A percentile compares a stretch with the other conserved stretches of the same genome.
Evolutionary conservation across 176 grass and related monocot species (phyloP).

Genomic region (Musa schizocarpa): DNA sequence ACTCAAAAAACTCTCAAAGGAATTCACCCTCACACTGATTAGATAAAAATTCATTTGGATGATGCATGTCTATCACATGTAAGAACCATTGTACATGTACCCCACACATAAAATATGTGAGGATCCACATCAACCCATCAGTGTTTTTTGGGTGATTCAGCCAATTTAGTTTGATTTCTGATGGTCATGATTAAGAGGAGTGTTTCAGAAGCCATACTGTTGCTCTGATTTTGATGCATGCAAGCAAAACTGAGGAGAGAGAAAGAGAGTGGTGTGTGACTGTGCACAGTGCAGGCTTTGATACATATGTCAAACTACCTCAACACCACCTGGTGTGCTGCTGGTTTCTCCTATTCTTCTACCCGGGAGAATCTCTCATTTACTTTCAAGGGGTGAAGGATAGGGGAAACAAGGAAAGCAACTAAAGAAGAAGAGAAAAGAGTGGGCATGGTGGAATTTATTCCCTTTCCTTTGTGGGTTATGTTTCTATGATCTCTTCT

Average conservation of each 20-base stretch:
- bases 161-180: conserved; percentile 23
- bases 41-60: too few relatives aligned
- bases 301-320: conserved; percentile 29
- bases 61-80: too few relatives aligned
- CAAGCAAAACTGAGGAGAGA: conserved; percentile 17
- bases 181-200: conserved; percentile 60
- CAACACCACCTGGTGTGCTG: conserved; percentile 35
- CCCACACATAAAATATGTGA: too few relatives aligned
- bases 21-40: too few relatives aligned
- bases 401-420: neutral
- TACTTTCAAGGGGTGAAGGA: neutral
- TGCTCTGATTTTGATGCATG: conserved; percentile 89
- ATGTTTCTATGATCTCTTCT: neutral
- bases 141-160: neutral
- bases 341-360: neutral
- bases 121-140: neutral
- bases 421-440: conserved; percentile 15
- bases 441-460: neutral
- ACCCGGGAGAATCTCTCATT: neutral
- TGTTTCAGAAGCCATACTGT: conserved; percentile 46
- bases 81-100: too few relatives aligned
- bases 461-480: conserved; percentile 10
- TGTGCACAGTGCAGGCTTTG: conserved; percentile 20
- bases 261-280: conserved; percentile 14
- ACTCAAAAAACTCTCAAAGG: too few relatives aligned